Evolutionary conservation across 2,329 filamentous ascomycete species (phyloP).

Genomic region (Microcyclospora tardicrescens): DNA sequence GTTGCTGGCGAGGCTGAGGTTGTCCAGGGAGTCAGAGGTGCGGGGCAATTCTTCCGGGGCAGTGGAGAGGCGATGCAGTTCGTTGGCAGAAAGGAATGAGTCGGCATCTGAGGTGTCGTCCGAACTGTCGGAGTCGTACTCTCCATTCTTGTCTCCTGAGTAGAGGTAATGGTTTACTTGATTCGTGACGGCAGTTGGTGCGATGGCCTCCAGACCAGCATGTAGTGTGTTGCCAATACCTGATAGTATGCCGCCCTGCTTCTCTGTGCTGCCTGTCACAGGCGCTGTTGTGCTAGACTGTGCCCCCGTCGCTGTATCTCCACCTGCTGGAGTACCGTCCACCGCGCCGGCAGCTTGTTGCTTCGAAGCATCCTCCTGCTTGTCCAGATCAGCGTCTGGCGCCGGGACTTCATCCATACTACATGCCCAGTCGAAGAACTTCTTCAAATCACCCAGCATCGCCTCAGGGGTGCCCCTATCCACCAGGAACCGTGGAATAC

Average conservation of each 20-base stretch:
- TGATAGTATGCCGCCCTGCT: conserved; percentile 17
- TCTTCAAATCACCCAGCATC: conserved; percentile 65
- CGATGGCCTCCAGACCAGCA: conserved; percentile 22
- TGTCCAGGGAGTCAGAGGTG: conserved; percentile 10
- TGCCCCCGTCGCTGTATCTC: background rate
- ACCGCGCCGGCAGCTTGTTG: background rate
- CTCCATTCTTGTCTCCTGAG: conserved; percentile 3
- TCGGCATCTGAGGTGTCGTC: conserved; percentile 14
- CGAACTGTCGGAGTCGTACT: conserved; percentile 8
- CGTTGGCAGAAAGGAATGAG: conserved; percentile 32
- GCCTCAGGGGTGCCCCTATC: conserved; percentile 73
- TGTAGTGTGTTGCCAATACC: conserved; percentile 18
- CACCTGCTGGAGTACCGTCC: background rate
- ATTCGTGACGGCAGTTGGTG: conserved; percentile 19
- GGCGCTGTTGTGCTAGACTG: background rate
- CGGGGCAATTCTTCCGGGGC: conserved; percentile 11
- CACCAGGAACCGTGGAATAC: conserved; percentile 81
- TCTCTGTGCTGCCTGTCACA: conserved; percentile 3
- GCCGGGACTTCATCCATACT: conserved; percentile 32
- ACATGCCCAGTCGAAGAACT: conserved; percentile 69
- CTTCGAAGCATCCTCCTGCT: conserved; percentile 3
- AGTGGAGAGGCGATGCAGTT: conserved; percentile 22
- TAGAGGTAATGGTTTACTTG: conserved; percentile 15
- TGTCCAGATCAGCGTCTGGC: conserved; percentile 24
- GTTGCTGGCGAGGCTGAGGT: conserved; percentile 12